phyloP scores from a whole-genome alignment of 345 rosid genomes.

The Salix exigua region DNA sequence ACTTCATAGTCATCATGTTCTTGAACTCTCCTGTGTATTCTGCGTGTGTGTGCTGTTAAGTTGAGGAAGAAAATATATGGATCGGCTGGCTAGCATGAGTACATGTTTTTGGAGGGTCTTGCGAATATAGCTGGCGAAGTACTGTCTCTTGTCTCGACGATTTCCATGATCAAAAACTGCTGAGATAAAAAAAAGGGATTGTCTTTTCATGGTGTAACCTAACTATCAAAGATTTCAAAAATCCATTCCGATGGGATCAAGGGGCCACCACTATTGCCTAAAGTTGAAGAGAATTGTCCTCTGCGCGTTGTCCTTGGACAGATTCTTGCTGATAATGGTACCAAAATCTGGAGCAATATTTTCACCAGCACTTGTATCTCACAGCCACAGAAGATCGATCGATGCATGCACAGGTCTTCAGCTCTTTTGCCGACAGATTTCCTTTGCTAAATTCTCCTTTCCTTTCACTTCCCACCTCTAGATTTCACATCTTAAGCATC shows the following conservation, averaged over 20 bases:
- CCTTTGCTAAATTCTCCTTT: neutral
- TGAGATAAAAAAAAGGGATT: neutral
- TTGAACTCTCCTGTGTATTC: neutral
- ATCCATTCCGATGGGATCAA: conserved; percentile 3
- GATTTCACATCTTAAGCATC: neutral
- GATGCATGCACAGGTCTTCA: neutral
- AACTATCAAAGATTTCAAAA: neutral
- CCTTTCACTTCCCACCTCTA: neutral
- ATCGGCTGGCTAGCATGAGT: too few relatives aligned
- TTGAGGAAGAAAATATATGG: too few relatives aligned
- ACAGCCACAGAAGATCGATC: neutral
- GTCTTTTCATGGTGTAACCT: neutral
- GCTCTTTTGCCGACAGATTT: conserved; percentile 15
- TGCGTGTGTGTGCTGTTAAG: too few relatives aligned
- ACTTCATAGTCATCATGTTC: neutral
- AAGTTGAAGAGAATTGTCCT: conserved; percentile 11
- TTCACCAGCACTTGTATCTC: neutral
- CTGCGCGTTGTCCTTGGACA: conserved; percentile 15
- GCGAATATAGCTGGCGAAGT: neutral
- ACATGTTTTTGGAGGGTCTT: too few relatives aligned
- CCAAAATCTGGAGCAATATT: neutral
- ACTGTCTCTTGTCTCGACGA: neutral
- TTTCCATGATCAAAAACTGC: neutral
- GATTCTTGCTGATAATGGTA: conserved; percentile 11
- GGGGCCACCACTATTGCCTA: conserved; percentile 11